Base-by-base conservation (phyloP, 2,329 filamentous ascomycete genomes). In the Penicillium sp. region DNA sequence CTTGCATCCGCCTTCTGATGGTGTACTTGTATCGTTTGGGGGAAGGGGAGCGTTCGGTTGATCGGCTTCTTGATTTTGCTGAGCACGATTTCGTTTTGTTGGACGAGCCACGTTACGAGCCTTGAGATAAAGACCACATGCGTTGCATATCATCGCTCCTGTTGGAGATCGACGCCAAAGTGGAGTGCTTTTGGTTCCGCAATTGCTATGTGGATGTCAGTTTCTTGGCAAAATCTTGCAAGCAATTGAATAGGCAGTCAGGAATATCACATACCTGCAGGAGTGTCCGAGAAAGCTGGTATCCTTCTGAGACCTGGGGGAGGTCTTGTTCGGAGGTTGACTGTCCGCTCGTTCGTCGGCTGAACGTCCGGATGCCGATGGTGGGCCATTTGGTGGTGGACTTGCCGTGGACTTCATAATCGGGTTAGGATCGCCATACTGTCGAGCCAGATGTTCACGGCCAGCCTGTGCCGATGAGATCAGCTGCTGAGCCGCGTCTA, bases 81-180 rank as follows among this genome's bases (percentile, higher is more conserved):
- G 70, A 14, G 60, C 56, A 57, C 92, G 88, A 76, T 96, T 97
- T 54, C 97, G 79, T 66, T 92, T 96, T 6, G 91, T 94, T 13
- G 94, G 94, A 47, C 94, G 86, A 64, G 91, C 87, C 58, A 93
- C 89, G 71, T 97, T 97, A 62, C 94, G 86, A 9, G 93, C 92
- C 74, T 97, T 97, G 59, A 91, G 81, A 73, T 99, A 99, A 14
- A 99, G 82, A 37, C 94, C 94, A 69, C 94, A 99, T 5, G 94
- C 94, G 75, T 99, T 99, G 77, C 94, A 99, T 56, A 99, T 97
- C 24, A 92, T 97, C 51, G 91, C 89, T 26, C 94, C 94, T 66
- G 92, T 87, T 0, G 93, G 93, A 14, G 93, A 96, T 68, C 94
- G 86, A 70, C 94, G 86, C 94, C 94, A 99, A 33, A 99, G 77